Conservation (phyloP, 371 early-diverging fungal genomes). For the Parasitella parasitica region DNA sequence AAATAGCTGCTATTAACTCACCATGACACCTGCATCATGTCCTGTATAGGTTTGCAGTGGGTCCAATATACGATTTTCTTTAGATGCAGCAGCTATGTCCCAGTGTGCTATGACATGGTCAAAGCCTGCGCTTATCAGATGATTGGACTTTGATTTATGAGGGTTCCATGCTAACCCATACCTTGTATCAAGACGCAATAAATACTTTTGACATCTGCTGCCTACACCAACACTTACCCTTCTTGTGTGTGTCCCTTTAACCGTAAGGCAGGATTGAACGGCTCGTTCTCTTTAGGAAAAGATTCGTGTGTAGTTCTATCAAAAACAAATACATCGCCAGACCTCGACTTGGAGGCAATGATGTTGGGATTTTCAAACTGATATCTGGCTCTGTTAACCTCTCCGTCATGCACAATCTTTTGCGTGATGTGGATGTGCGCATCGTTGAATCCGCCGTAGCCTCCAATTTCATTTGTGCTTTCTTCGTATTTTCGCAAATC, state of each 20-base stretch:
- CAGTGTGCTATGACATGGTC: slow-evolving; percentile 86
- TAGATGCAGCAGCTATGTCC: slow-evolving; percentile 43
- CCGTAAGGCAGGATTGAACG: slow-evolving; percentile 83
- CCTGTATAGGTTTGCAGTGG: slow-evolving; percentile 74
- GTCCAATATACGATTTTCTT: slow-evolving; percentile 69
- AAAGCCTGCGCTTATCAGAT: slow-evolving; percentile 79
- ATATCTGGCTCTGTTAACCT: slow-evolving; percentile 94
- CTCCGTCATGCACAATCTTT: slow-evolving; percentile 93
- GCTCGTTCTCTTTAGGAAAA: slow-evolving; percentile 67
- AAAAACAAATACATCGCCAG: slow-evolving; percentile 93
- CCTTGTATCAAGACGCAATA: no score
- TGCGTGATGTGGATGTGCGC: slow-evolving; percentile 85
- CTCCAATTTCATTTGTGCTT: slow-evolving; percentile 65
- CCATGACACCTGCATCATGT: slow-evolving; percentile 92
- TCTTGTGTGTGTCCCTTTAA: slow-evolving; percentile 93
- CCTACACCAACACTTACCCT: slow-evolving; percentile 62
- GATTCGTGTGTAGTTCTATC: slow-evolving; percentile 94
- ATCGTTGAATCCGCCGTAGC: slow-evolving; percentile 74
- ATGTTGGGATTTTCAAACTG: slow-evolving; percentile 95
- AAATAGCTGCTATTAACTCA: not conserved
- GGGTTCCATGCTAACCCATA: slow-evolving; percentile 81
- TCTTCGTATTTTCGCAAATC: slow-evolving; percentile 77
- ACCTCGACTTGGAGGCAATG: slow-evolving; percentile 93
- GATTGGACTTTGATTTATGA: slow-evolving; percentile 56
- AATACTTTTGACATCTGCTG: not conserved